These are phyloP conservation scores for Mucor saturninus DNA, from an alignment of 371 early-diverging fungal genomes.

Conservation along the genomic window DNA sequence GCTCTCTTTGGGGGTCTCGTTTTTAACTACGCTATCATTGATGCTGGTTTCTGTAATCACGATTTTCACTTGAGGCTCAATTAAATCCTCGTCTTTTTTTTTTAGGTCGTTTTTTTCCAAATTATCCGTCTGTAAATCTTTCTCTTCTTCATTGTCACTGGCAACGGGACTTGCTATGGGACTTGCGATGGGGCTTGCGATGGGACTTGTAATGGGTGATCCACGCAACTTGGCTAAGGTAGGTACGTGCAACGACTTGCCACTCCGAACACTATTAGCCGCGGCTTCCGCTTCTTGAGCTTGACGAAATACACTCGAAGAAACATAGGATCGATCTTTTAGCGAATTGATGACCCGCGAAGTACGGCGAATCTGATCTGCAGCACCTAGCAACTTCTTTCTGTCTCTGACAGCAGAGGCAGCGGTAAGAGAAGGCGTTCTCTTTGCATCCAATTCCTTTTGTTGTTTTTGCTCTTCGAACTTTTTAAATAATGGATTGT, in stretches of 20 bases:
- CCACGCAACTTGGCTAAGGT: constrained; percentile 18
- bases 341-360: constrained; percentile 32
- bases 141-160: constrained; percentile 22
- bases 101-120: neutral
- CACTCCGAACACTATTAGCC: neutral
- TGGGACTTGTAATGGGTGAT: neutral
- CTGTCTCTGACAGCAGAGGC: constrained; percentile 16
- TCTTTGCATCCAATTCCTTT: constrained; percentile 1
- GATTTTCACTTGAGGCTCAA: neutral
- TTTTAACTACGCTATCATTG: too few species aligned
- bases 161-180: neutral
- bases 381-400: constrained; percentile 16
- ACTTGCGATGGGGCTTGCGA: constrained; percentile 3
- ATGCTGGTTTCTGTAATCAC: too few species aligned
- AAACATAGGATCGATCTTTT: constrained; percentile 33
- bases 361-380: constrained; percentile 25
- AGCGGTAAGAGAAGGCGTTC: constrained; percentile 4
- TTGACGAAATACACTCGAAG: constrained; percentile 34
- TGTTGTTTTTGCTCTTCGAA: constrained; percentile 26
- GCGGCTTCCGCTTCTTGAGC: constrained; percentile 5
- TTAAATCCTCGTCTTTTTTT: neutral
- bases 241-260: constrained; percentile 7
- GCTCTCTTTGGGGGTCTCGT: too few species aligned
- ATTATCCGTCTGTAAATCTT: neutral
- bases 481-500: constrained; percentile 39